phyloP scores from a whole-genome alignment of 164 flowering plant species.

The Warburgia ugandensis region DNA sequence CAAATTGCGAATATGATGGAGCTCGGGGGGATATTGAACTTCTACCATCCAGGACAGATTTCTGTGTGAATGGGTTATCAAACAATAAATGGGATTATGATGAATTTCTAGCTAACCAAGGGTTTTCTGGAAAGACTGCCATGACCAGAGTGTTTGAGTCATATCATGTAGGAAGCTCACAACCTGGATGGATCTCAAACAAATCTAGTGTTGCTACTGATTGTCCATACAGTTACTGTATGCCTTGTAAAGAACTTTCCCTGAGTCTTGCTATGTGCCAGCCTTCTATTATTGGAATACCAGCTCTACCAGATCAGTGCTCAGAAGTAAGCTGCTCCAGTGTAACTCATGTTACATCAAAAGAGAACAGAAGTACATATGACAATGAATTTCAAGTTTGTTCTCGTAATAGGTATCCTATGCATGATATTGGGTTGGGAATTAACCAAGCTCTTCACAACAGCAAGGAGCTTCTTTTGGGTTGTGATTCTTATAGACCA shows the following conservation, averaged over 20 bases:
- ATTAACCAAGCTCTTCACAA: slow-evolving; percentile 38
- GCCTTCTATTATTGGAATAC: slow-evolving; percentile 23
- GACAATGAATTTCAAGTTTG: slow-evolving; percentile 3
- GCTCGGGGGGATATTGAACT: slow-evolving; percentile 6
- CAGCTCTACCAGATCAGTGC: slow-evolving; percentile 34
- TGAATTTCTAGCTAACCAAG: slow-evolving; percentile 14
- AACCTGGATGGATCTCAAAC: slow-evolving; percentile 29
- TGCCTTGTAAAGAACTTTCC: slow-evolving; percentile 47
- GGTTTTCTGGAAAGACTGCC: slow-evolving; percentile 15
- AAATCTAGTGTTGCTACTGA: slow-evolving; percentile 12
- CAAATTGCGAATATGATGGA: slow-evolving; percentile 21
- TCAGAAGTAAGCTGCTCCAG: slow-evolving; percentile 39
- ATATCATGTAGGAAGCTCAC: slow-evolving; percentile 15
- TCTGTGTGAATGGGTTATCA: slow-evolving; percentile 8
- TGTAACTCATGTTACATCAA: slow-evolving; percentile 15
- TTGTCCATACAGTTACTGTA: slow-evolving; percentile 24
- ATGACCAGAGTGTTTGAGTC: slow-evolving; percentile 20
- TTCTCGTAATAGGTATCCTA: slow-evolving; percentile 10
- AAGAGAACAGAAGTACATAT: background rate
- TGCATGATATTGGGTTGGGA: slow-evolving; percentile 21
- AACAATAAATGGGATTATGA: slow-evolving; percentile 26
- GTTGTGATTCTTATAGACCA: slow-evolving; percentile 21
- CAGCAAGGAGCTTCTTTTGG: slow-evolving; percentile 32
- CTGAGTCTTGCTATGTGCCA: slow-evolving; percentile 56
- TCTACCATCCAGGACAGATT: slow-evolving; percentile 7